These are phyloP conservation scores for Mycosphaerella arachidis DNA, from an alignment of 2,329 filamentous ascomycete genomes.

Conservation along the genomic window DNA sequence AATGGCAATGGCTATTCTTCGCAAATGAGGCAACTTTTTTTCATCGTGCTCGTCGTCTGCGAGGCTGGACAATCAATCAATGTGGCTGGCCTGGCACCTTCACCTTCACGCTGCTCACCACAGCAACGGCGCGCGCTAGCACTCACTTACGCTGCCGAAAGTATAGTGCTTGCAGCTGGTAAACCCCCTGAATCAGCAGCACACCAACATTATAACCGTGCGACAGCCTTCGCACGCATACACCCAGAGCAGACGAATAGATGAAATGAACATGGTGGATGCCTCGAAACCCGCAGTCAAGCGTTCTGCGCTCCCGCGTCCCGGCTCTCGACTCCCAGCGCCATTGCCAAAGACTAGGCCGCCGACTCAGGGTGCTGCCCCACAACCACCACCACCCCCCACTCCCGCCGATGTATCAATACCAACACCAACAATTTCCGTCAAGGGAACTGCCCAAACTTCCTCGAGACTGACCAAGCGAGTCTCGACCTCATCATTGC, in stretches of 20 bases:
- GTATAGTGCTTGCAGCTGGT: background rate
- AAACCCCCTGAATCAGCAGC: too few species aligned
- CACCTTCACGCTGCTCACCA: background rate
- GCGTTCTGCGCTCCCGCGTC: constrained; percentile 5
- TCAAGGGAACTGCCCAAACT: constrained; percentile 1
- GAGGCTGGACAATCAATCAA: background rate
- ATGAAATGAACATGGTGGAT: constrained; percentile 4
- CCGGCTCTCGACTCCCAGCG: constrained; percentile 1
- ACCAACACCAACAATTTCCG: background rate
- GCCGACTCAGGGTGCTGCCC: background rate
- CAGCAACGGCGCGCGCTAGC: background rate
- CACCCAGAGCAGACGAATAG: background rate
- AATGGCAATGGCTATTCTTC: background rate
- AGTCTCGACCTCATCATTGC: constrained; percentile 8
- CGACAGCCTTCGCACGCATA: background rate
- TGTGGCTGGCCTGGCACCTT: background rate
- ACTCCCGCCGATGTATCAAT: background rate
- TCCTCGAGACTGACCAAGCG: constrained; percentile 12
- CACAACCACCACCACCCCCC: background rate
- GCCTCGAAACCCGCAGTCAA: background rate
- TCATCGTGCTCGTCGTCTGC: background rate
- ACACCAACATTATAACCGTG: too few species aligned
- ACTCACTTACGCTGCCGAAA: background rate
- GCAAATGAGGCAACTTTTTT: background rate
- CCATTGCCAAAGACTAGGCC: constrained; percentile 1